Conservation (phyloP, 129 eudicot genomes). For the Tagetes erecta region DNA sequence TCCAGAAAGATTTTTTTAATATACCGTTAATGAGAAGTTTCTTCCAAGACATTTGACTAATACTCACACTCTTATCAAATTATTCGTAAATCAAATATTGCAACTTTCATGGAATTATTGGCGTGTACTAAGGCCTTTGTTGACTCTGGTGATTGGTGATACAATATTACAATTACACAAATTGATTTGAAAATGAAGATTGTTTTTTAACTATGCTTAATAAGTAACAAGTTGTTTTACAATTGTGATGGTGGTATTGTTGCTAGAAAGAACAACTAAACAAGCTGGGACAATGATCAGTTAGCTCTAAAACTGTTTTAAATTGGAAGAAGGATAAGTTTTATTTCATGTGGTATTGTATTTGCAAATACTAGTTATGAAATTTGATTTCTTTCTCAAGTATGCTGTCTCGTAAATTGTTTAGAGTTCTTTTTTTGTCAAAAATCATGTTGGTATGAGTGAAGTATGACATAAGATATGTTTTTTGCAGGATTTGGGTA, state of each 20-base stretch:
- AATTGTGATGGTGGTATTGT: conserved; percentile 6
- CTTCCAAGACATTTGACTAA: neutral
- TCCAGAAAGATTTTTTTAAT: neutral
- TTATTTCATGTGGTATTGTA: neutral
- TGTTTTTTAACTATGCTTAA: neutral
- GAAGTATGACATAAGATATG: conserved; percentile 11
- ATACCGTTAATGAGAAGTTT: neutral
- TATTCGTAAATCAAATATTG: neutral
- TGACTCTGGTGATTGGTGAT: neutral
- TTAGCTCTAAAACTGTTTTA: neutral
- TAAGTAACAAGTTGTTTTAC: neutral
- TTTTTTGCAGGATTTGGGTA: conserved; percentile 55
- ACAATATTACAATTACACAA: neutral
- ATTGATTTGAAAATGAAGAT: conserved; percentile 1
- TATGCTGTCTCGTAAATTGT: neutral
- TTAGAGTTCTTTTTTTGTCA: conserved; percentile 15
- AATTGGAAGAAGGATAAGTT: neutral
- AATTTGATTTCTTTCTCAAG: neutral
- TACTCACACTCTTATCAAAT: neutral
- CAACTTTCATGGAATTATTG: conserved; percentile 9
- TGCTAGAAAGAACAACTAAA: conserved; percentile 4
- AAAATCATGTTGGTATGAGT: neutral
- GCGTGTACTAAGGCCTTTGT: neutral
- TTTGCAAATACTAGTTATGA: neutral
- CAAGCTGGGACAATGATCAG: neutral